Percentiles rank a stretch among this genome's conserved stretches.
phyloP scores from a whole-genome alignment of 148 eudicot species.

The Silene conica region DNA sequence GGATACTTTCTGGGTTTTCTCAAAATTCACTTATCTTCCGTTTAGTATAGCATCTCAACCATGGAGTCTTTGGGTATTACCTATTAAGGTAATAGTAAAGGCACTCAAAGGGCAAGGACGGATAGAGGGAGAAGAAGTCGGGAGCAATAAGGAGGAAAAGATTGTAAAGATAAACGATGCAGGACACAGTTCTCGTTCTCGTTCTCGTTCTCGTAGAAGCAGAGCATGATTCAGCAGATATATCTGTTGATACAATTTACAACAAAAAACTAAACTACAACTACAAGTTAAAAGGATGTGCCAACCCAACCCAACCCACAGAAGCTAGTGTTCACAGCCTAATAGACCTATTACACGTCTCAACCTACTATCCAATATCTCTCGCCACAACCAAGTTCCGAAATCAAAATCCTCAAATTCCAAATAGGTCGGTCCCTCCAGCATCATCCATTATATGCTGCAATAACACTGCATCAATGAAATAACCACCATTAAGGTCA shows the following conservation, averaged over 20 bases:
- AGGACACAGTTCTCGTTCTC: background rate
- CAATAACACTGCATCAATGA: background rate
- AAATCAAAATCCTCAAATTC: background rate
- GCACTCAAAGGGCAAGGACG: too few relatives aligned
- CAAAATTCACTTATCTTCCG: too few relatives aligned
- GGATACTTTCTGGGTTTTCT: too few relatives aligned
- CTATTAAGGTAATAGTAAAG: too few relatives aligned
- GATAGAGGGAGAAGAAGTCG: too few relatives aligned
- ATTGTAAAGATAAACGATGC: background rate
- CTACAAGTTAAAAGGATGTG: background rate
- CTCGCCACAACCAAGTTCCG: background rate
- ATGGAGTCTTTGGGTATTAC: too few relatives aligned
- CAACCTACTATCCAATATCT: slow-evolving; percentile 1
- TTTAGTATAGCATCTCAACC: too few relatives aligned
- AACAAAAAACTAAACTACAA: background rate
- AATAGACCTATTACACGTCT: background rate
- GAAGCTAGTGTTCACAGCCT: background rate
- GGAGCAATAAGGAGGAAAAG: too few relatives aligned
- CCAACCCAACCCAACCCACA: background rate
- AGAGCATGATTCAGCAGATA: background rate
- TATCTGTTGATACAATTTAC: background rate
- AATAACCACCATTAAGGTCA: background rate
- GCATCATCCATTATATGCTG: background rate
- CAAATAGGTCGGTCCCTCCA: background rate
- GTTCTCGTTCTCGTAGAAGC: background rate